Percentiles rank a stretch among this genome's conserved stretches.
Evolutionary conservation across 495 filamentous ascomycete genomes (phyloP).

Genomic region (Jackrogersella minutella): DNA sequence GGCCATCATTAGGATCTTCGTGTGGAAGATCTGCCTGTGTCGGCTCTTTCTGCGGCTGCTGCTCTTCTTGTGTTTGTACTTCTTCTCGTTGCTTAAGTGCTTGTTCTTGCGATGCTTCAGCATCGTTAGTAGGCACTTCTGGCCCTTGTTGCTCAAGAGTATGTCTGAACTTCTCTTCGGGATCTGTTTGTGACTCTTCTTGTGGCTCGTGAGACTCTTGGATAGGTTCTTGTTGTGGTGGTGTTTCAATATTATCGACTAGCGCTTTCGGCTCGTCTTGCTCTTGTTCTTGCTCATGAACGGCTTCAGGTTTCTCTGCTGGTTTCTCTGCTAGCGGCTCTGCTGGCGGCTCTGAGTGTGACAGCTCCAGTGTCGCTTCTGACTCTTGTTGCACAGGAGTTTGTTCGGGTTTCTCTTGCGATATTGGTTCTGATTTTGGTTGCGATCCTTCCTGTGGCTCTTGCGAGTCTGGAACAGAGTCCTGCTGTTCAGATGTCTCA

Average conservation of each 20-base stretch:
- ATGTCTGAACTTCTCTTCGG: slow-evolving; percentile 1
- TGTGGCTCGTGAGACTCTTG: neutral
- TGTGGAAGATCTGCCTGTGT: too few species aligned
- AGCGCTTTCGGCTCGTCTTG: neutral
- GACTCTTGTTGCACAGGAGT: too few species aligned
- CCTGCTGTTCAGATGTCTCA: too few species aligned
- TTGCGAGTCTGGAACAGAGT: too few species aligned
- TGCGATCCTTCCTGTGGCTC: too few species aligned
- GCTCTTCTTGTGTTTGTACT: too few species aligned
- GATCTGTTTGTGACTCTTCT: neutral
- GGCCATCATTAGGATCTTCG: too few species aligned
- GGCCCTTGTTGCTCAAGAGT: neutral
- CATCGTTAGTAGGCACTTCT: neutral
- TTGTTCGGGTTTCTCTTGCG: too few species aligned
- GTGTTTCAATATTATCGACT: neutral
- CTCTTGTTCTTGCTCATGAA: too few species aligned
- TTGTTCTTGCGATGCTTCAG: neutral
- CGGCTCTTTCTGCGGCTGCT: too few species aligned
- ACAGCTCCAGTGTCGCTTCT: too few species aligned
- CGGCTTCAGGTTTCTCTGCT: neutral
- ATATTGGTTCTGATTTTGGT: too few species aligned
- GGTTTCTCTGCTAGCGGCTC: neutral
- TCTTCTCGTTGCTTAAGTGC: neutral
- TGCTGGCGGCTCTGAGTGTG: neutral
- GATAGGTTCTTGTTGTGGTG: neutral